Base-by-base conservation (phyloP, 306 rosid genomes). In the Trichosanthes truncata region DNA sequence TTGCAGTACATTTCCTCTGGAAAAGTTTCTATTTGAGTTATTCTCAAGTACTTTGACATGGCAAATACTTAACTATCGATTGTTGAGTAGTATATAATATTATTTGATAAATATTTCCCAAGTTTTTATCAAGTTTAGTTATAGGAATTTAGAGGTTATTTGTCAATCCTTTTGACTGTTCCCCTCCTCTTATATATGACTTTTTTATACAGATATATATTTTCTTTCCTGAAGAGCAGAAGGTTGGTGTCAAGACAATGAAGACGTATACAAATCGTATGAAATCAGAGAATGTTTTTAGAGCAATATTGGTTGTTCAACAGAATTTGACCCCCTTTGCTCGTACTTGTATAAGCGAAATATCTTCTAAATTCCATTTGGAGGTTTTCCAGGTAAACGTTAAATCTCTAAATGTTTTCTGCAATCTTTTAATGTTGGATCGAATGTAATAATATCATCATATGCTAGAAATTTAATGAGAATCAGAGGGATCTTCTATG, bases 361-460 rank as follows among this genome's bases (percentile, higher is more conserved):
- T 86, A 29, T 78, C 90, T 13, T 4, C 90, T 14, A 84, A 89
- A 46, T 87, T 88, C 79, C 90, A 77, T 65, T 78, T 90, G 88
- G 98, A 92, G 83, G 89, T 92, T 57, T 95, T 95, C 67, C 93
- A 88, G 98, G 98, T 90, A 66, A 84, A 62, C 8, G 29, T 79
- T 78, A 56, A 41, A 43, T 41, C 20, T 69, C 33, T 68, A 11
- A 21, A 40, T 68, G 2, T 2, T 21, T 38, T 9, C 31, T 9
- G 18, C 17, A 10, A 7, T 21, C 31, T 20, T 40, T 40, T 23
- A 68, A 7, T 68, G 49, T 21, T 21, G 20, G 75, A n/a, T 35
- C 7, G 6, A 35, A 17, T 18, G 15, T 14, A 63, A 57, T 57
- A 2, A 31, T 11, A 59, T 63, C 71, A 23, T 6, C 41, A 13